Base-by-base conservation (phyloP, 2,329 filamentous ascomycete genomes). In the Penicillium griseofulvum region DNA sequence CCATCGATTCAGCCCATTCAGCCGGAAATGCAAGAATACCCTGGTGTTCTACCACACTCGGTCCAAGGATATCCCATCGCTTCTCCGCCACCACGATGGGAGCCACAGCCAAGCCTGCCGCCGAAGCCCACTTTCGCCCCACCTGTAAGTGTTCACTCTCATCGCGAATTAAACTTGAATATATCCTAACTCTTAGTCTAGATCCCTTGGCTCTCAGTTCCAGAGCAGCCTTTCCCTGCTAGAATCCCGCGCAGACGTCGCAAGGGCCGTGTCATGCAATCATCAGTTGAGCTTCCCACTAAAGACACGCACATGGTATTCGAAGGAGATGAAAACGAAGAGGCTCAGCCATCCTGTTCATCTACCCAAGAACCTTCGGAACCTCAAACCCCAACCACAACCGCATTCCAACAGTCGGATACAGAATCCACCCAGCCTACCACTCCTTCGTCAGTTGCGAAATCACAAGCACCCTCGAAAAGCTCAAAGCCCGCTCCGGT, bases 181-280 rank as follows among this genome's bases (percentile, higher is more conserved):
- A 12, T 42, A 19, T 22, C 37, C 58, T 67, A 49, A 68, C 50
- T 43, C 8, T 48, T 38, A 9, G 39, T 55, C 28, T 60, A 82
- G 78, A 71, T 87, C 19, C 84, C 84, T 11, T 87, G 84, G 84
- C 76, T 83, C 33, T 87, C 83, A 12, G 77, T 81, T 28, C 77
- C 81, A 16, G 79, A 81, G 19, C 72, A 71, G 31, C 71, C 78
- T 2, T 86, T 87, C 64, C 83, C 84, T 4, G 70, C 78, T 16
- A 76, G 78, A 65, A 75, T 76, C 46, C 75, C 78, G 14, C 73
- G 75, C 49, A 75, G 76, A 62, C 77, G 78, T 62, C 77, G 81
- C 49, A 74, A 68, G 59, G 61, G 64, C 37, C 72, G 70, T 46
- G 59, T 63, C 12, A 65, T 78, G 17, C 68, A 73, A 52, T 65